Evolutionary conservation across 768 basidiomycete genomes (phyloP).

Genomic region (Dictyophora rubrovolvata): DNA sequence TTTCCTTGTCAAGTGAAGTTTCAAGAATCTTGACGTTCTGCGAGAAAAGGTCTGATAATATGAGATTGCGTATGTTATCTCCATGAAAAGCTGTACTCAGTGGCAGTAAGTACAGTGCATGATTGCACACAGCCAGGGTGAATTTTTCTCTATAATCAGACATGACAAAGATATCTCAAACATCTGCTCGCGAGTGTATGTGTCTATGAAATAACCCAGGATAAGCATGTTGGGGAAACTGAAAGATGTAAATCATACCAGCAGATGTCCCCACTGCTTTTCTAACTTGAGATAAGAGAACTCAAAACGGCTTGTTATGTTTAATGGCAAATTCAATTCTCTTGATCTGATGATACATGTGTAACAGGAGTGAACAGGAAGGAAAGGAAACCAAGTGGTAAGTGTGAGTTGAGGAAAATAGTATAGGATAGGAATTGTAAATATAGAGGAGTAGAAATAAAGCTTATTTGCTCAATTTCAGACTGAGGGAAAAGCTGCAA

Average conservation of each 20-base stretch:
- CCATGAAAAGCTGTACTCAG: not conserved
- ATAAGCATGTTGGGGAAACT: not conserved
- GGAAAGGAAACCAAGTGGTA: no score
- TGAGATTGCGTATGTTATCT: not conserved
- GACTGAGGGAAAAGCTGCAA: no score
- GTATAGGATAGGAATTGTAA: no score
- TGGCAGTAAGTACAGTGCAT: not conserved
- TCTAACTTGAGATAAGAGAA: not conserved
- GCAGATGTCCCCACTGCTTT: slow-evolving; percentile 2
- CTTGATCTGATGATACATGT: no score
- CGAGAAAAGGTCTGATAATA: not conserved
- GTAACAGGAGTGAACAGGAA: no score
- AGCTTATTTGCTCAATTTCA: no score
- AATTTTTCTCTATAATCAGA: slow-evolving; percentile 4
- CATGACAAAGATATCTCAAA: slow-evolving; percentile 16
- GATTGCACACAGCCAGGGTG: not conserved
- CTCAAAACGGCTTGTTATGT: slow-evolving; percentile 2
- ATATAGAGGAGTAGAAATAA: no score
- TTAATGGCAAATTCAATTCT: not conserved
- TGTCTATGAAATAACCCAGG: slow-evolving; percentile 13
- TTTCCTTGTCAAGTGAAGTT: not conserved
- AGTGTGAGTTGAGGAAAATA: no score
- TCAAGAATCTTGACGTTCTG: not conserved
- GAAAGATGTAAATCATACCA: not conserved
- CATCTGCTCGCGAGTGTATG: slow-evolving; percentile 19